Evolutionary conservation across 2,329 filamentous ascomycete species (phyloP).

Genomic region (Aspergillus hortae): DNA sequence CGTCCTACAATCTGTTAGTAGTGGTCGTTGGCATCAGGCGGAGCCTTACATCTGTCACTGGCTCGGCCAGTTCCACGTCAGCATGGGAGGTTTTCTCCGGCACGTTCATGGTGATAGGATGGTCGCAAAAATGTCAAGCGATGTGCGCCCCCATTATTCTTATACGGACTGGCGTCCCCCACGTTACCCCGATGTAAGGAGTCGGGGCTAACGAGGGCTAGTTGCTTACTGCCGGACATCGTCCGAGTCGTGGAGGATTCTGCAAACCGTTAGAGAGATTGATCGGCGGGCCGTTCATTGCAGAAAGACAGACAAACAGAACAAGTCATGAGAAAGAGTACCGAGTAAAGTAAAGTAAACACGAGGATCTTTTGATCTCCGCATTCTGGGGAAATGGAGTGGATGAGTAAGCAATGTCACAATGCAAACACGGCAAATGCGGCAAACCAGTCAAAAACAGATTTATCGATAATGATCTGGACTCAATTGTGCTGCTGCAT

Average conservation of each 20-base stretch:
- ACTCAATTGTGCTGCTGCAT: neutral
- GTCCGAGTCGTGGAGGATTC: too few species aligned
- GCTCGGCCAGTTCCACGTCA: slow-evolving; percentile 10
- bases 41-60: slow-evolving; percentile 3
- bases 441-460: slow-evolving; percentile 8
- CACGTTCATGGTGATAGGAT: slow-evolving; percentile 15
- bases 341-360: too few species aligned
- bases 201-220: too few species aligned
- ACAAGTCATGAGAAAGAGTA: too few species aligned
- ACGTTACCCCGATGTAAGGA: too few species aligned
- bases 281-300: too few species aligned
- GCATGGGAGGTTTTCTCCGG: slow-evolving; percentile 14
- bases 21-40: slow-evolving; percentile 3
- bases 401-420: neutral
- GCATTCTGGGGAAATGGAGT: neutral
- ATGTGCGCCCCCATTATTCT: too few species aligned
- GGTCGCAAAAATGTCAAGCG: neutral
- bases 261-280: too few species aligned
- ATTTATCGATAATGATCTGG: slow-evolving; percentile 5
- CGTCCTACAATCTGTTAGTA: neutral
- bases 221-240: too few species aligned
- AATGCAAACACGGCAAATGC: slow-evolving; percentile 13
- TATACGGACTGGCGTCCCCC: too few species aligned
- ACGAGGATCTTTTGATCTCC: too few species aligned
- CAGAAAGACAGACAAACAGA: too few species aligned